Conservation (phyloP, 2,329 filamentous ascomycete genomes). For the Cryphonectria radicalis region DNA sequence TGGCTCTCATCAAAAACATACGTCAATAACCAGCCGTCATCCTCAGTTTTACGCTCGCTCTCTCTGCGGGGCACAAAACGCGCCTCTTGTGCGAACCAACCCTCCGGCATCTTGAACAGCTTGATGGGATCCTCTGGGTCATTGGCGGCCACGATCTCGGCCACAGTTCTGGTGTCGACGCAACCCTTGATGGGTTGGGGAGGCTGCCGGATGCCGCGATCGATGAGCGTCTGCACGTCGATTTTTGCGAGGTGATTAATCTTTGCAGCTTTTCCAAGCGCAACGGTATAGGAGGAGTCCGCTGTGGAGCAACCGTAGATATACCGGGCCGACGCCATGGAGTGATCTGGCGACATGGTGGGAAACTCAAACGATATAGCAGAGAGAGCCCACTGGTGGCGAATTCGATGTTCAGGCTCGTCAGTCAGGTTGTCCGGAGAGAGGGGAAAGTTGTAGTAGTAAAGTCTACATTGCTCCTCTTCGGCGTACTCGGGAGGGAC, state of each 20-base stretch:
- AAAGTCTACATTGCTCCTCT: conserved; percentile 69
- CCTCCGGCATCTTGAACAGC: conserved; percentile 63
- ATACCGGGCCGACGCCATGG: conserved; percentile 63
- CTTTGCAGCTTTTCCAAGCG: conserved; percentile 67
- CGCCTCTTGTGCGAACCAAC: conserved; percentile 69
- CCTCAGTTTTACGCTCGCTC: conserved; percentile 50
- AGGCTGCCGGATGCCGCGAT: conserved; percentile 50
- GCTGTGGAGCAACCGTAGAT: conserved; percentile 71
- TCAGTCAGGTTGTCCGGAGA: conserved; percentile 14
- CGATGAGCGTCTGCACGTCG: conserved; percentile 58
- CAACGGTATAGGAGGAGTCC: conserved; percentile 59
- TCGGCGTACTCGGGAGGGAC: conserved; percentile 49
- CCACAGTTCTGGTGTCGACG: conserved; percentile 61
- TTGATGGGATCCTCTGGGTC: conserved; percentile 60
- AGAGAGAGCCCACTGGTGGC: conserved; percentile 66
- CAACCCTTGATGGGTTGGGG: conserved; percentile 60
- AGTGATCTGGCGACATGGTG: conserved; percentile 55
- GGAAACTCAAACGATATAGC: conserved; percentile 73
- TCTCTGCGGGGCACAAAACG: conserved; percentile 60
- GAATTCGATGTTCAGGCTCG: conserved; percentile 46
- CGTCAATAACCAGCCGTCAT: conserved; percentile 69
- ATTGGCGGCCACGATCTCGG: conserved; percentile 52
- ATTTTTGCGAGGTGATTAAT: conserved; percentile 69
- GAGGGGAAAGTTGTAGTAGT: conserved; percentile 68
- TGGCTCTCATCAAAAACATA: conserved; percentile 74